These are phyloP conservation scores for Pelargonium australe DNA, from an alignment of 441 rosid genomes.

Conservation along the genomic window DNA sequence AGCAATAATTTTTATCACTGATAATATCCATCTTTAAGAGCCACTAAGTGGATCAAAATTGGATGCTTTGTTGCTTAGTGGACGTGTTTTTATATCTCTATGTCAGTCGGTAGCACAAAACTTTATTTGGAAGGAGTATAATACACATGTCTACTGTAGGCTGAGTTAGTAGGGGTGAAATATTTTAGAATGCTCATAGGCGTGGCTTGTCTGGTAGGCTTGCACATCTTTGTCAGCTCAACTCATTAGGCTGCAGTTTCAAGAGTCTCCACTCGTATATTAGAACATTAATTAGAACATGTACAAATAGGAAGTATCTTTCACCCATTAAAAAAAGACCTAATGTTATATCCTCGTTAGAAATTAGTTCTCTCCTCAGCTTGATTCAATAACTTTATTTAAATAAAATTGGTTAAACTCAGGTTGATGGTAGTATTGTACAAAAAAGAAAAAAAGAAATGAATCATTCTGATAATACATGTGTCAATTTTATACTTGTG, in stretches of 20 bases:
- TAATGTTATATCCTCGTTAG: not conserved
- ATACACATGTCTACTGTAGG: too few relatives aligned
- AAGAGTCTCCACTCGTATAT: not conserved
- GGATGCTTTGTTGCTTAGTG: not conserved
- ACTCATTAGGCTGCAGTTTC: not conserved
- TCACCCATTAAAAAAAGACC: not conserved
- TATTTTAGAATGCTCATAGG: not conserved
- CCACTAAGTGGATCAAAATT: not conserved
- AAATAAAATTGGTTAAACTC: not conserved
- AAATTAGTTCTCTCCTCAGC: not conserved
- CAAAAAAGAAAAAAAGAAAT: not conserved
- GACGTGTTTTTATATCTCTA: not conserved
- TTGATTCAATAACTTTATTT: conserved; percentile 5
- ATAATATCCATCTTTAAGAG: not conserved
- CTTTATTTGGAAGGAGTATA: not conserved
- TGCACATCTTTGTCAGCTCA: not conserved
- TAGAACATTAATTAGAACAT: not conserved
- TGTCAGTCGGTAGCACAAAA: not conserved
- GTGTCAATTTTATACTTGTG: not conserved
- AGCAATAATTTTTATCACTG: not conserved
- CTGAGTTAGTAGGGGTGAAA: not conserved
- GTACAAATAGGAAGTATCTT: not conserved
- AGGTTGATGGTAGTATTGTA: not conserved
- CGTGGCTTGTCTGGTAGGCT: not conserved
- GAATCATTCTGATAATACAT: not conserved